These are phyloP conservation scores for Mallotus nudiflorus DNA, from an alignment of 345 rosid species.

Conservation along the genomic window DNA sequence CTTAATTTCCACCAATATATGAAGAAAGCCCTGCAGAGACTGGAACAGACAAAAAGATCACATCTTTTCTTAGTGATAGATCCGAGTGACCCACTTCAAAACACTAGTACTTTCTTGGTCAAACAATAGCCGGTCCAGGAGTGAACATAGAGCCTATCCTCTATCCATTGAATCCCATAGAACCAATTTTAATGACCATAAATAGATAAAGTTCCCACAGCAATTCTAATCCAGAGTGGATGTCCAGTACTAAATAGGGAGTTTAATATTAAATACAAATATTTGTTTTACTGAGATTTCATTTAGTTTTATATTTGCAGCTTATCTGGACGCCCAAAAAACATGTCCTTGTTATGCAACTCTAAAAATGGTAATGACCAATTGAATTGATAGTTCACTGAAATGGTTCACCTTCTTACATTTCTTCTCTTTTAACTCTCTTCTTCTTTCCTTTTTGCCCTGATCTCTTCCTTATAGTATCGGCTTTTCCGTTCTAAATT, in stretches of 20 bases:
- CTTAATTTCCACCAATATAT: no score
- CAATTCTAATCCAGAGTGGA: no score
- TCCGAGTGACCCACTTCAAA: background rate
- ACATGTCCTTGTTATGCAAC: background rate
- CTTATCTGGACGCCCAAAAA: background rate
- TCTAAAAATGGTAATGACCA: no score
- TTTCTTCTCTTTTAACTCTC: background rate
- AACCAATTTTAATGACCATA: background rate
- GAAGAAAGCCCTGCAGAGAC: no score
- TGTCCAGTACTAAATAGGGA: no score
- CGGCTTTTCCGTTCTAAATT: no score
- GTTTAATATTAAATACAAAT: background rate
- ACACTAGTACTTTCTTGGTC: background rate
- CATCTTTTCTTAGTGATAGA: no score
- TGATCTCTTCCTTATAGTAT: no score
- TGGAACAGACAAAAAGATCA: no score
- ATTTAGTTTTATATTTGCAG: background rate
- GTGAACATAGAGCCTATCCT: background rate
- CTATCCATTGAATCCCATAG: background rate
- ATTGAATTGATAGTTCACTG: background rate
- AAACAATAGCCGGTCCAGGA: background rate
- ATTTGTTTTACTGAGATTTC: background rate
- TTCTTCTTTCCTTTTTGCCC: background rate
- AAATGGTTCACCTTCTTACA: background rate
- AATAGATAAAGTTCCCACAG: background rate